Base-by-base conservation (phyloP, 441 rosid genomes). In the Viola pubescens region DNA sequence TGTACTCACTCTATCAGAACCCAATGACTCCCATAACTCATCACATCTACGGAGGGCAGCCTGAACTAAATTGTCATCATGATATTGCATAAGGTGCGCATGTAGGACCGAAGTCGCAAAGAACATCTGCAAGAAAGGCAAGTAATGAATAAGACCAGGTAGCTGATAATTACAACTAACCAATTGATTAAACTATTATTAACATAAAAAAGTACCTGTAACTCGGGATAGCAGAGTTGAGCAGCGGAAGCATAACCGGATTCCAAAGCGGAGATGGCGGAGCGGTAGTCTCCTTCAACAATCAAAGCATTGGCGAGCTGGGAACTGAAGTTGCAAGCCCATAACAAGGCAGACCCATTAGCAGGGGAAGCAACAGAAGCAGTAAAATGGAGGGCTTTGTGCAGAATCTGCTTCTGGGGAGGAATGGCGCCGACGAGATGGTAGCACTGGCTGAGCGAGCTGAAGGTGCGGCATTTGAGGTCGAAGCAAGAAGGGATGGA, bases 291-390 rank as follows among this genome's bases (percentile, higher is more conserved):
- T 52, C 94, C 97, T 78, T 87, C 89, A 50, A 83, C 80, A 48
- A 92, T 75, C 60, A 84, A 82, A 13, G 87, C 87, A 68, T 82
- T 89, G 9, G 97, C 96, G 14, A 92, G 85, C 85, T 89, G 98
- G 7, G 97, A 88, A 69, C 77, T 87, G 88, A 92, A 89, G 70
- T 92, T 92, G 82, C 96, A 89, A 63, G 87, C 74, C 98, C 98
- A 92, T 37, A 92, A 11, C 8, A 34, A 54, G 14, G 46, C 53
- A 42, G 6, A 37, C 6, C 9, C 3, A 12, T 2, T 46, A 9
- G 34, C 11, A 40, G 4, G 37, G 13, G 45, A 26, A 65, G 1
- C 3, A 13, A 11, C 9, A 11, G 90, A 69, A 50, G 85, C 67
- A n/a, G 76, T 60, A 45, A 88, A 88, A 37, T 87, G 80, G n/a